These are phyloP conservation scores for Claviceps sp. DNA, from an alignment of 2,329 filamentous ascomycete genomes.

Conservation along the genomic window DNA sequence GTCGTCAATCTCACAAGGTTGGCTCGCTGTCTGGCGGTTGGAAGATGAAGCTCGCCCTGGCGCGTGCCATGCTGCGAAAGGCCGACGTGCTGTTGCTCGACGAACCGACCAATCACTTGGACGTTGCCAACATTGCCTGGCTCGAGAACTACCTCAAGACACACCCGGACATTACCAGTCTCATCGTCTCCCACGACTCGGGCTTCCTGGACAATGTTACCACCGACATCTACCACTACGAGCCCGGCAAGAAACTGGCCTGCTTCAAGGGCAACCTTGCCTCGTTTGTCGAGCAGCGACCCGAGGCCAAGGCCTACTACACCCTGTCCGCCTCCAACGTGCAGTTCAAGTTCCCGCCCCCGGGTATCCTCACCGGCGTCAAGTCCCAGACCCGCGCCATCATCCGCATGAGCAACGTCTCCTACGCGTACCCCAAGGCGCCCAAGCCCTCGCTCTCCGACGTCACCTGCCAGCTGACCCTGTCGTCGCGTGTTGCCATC, in stretches of 20 bases:
- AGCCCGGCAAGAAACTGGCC: slow-evolving; percentile 83
- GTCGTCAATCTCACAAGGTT: slow-evolving; percentile 77
- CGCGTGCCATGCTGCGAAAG: slow-evolving; percentile 88
- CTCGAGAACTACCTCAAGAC: slow-evolving; percentile 86
- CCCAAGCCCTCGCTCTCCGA: slow-evolving; percentile 77
- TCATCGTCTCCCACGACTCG: slow-evolving; percentile 98
- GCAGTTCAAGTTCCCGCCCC: slow-evolving; percentile 96
- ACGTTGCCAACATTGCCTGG: slow-evolving; percentile 94
- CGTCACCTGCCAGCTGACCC: slow-evolving; percentile 72
- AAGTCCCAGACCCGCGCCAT: slow-evolving; percentile 92
- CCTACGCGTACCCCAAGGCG: slow-evolving; percentile 85
- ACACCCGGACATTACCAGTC: slow-evolving; percentile 90
- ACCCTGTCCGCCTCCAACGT: slow-evolving; percentile 78
- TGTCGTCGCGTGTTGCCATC: slow-evolving; percentile 89
- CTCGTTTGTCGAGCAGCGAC: slow-evolving; percentile 75
- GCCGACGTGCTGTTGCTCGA: slow-evolving; percentile 95
- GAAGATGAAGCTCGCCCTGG: slow-evolving; percentile 99
- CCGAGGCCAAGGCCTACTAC: slow-evolving; percentile 96
- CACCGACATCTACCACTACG: slow-evolving; percentile 98
- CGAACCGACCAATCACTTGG: slow-evolving; percentile 97
- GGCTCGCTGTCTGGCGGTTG: slow-evolving; percentile 94
- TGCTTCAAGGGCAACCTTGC: slow-evolving; percentile 74
- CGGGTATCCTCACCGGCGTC: slow-evolving; percentile 86
- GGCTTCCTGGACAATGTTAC: slow-evolving; percentile 94
- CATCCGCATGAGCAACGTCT: slow-evolving; percentile 84